phyloP scores from a whole-genome alignment of 768 basidiomycete genomes.

The Russula ochroleuca region DNA sequence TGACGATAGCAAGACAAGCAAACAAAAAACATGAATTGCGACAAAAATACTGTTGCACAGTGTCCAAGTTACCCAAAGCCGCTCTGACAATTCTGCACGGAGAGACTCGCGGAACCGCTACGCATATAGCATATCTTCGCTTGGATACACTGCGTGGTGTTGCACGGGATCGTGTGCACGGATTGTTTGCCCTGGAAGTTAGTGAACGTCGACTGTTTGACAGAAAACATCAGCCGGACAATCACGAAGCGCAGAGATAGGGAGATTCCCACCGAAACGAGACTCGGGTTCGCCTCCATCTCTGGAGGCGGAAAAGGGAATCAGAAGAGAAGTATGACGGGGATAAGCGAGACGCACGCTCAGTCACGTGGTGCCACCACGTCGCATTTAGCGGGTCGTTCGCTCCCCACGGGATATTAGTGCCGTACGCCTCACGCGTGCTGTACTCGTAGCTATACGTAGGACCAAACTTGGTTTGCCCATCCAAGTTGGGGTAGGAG shows the following conservation, averaged over 20 bases:
- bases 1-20: neutral
- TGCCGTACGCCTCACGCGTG: slow-evolving; percentile 64
- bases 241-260: neutral
- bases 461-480: slow-evolving; percentile 54
- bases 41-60: neutral
- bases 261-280: slow-evolving; percentile 47
- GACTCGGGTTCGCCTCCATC: slow-evolving; percentile 52
- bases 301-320: slow-evolving; percentile 35
- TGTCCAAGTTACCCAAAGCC: slow-evolving; percentile 48
- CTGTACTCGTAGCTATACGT: slow-evolving; percentile 61
- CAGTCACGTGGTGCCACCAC: slow-evolving; percentile 79
- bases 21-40: neutral
- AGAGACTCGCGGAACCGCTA: slow-evolving; percentile 64
- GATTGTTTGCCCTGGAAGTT: slow-evolving; percentile 70
- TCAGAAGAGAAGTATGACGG: slow-evolving; percentile 1
- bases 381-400: slow-evolving; percentile 74
- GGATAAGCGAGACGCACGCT: slow-evolving; percentile 42
- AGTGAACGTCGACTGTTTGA: slow-evolving; percentile 50
- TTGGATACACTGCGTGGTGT: slow-evolving; percentile 51
- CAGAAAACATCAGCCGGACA: slow-evolving; percentile 2
- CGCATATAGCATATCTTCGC: slow-evolving; percentile 78
- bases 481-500: slow-evolving; percentile 54
- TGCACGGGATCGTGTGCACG: slow-evolving; percentile 50
- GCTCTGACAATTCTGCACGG: slow-evolving; percentile 52
- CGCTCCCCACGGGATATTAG: slow-evolving; percentile 52